Conservation (phyloP, 2,329 filamentous ascomycete species). For the Biscogniauxia marginata region DNA sequence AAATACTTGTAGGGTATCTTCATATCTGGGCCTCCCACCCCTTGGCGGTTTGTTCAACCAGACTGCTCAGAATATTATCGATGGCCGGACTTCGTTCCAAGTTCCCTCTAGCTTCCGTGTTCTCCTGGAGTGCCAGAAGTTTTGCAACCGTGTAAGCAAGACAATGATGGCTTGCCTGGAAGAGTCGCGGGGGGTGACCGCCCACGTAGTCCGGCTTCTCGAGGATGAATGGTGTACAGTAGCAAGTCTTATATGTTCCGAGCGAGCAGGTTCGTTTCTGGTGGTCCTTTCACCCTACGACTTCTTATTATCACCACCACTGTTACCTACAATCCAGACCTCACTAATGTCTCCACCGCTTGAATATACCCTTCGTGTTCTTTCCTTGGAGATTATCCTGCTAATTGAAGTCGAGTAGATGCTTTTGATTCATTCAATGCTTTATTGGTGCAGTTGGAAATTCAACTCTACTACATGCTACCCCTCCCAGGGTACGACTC, state of each 20-base stretch:
- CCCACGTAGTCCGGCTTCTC: constrained; percentile 46
- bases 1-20: constrained; percentile 32
- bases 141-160: constrained; percentile 48
- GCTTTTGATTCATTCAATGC: constrained; percentile 50
- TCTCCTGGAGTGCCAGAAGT: constrained; percentile 51
- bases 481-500: constrained; percentile 39
- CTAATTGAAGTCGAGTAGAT: constrained; percentile 25
- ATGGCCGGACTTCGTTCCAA: constrained; percentile 37
- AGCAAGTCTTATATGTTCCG: constrained; percentile 43
- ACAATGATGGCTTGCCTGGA: constrained; percentile 48
- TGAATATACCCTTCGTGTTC: constrained; percentile 2
- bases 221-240: constrained; percentile 54
- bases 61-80: constrained; percentile 46
- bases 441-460: constrained; percentile 49
- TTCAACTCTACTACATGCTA: constrained; percentile 53
- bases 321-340: too few relatives aligned
- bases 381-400: not conserved
- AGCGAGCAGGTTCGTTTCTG: constrained; percentile 45
- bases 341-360: too few relatives aligned
- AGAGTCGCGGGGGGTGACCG: constrained; percentile 45
- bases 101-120: constrained; percentile 45
- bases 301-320: too few relatives aligned
- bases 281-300: too few relatives aligned
- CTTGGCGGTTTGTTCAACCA: constrained; percentile 47
- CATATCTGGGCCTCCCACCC: constrained; percentile 47